Evolutionary conservation across 768 basidiomycete genomes (phyloP), one percentile per base, ranked within the genome.

Genomic region (Melanogaster broomeanus): DNA sequence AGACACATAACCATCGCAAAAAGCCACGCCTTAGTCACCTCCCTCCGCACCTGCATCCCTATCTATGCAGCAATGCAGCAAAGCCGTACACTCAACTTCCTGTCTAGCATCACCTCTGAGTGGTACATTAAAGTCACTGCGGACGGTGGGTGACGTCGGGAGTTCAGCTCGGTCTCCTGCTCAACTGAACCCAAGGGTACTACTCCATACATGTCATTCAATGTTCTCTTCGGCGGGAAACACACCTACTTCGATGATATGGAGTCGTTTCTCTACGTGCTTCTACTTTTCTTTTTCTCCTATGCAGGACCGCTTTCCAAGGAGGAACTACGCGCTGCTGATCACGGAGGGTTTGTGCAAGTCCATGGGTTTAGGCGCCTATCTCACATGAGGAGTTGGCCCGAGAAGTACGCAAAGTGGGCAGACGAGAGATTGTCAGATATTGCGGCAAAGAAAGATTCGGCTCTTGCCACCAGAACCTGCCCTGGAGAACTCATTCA

Each of bases 231-330:
- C 13, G 51, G 51, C 11, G 4, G 18, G 2, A 33, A 4, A 12
- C 53, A 55, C 30, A 52, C 57, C 0, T 42, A 47, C 3, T 53
- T 45, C 2, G 54, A 61, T 40, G 55, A 61, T 6, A 41, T 60
- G 13, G 58, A 57, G 8, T 57, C 59, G 2, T 55, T 61, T 22
- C 42, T 60, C 22, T 61, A 59, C 8, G 55, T 60, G 4, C 33
- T 58, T 6, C 25, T 56, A 4, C 19, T 60, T n/a, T 58, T 58
- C 49, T 55, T 55, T 41, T 53, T 58, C 16, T 53, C 52, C 2
- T 54, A 59, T 12, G 33, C 37, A 1, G 41, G 51, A 0, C 53
- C 58, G 0, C 55, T 60, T n/a, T n/a, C n/a, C n/a, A n/a, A n/a
- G n/a, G n/a, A n/a, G n/a, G n/a, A 21, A 8, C 37, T 50, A 5